Evolutionary conservation across 441 rosid genomes (phyloP), one percentile per base, ranked within the genome.

Genomic region (Corymbia calophylla): DNA sequence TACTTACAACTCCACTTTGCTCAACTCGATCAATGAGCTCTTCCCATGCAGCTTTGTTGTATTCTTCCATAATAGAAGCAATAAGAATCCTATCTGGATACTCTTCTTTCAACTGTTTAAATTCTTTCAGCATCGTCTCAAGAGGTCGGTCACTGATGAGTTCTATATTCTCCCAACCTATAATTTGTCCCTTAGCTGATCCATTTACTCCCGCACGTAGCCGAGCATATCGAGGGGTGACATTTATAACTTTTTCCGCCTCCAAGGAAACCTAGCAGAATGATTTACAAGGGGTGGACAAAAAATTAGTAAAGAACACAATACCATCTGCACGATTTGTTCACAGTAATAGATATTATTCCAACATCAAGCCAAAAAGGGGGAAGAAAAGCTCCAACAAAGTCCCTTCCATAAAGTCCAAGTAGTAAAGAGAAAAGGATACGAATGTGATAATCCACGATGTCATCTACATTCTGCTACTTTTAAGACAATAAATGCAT

Each of bases 51-150:
- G 95, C 95, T 92, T 96, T 96, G 91, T 94, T 80, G 87, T 96
- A 98, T 91, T 98, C 99, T 93, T 98, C 99, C 99, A 98, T 98
- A 91, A 97, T 95, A 5, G 99, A 98, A 92, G 99, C 99, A 87
- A 98, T 95, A 21, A 97, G 98, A 88, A 98, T 97, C 93, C 98
- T 93, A 86, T 96, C 98, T 1, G 99, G 98, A 87, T 97, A 96
- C 90, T 96, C 99, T 91, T 91, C 89, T 92, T 98, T 98, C 91
- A 98, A 91, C 86, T 93, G 95, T 91, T 95, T 94, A 62, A 98
- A 96, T 91, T 98, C 99, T 91, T 95, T 95, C 90, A 98, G 89
- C 99, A 96, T 98, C 25, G 95, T 96, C 93, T 98, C 98, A 7
- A 97, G 96, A 82, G 99, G 99, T 8, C 98, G 92, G 54, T 97